These are phyloP conservation scores for Medicago arabica DNA, from an alignment of 306 rosid species.

Conservation along the genomic window DNA sequence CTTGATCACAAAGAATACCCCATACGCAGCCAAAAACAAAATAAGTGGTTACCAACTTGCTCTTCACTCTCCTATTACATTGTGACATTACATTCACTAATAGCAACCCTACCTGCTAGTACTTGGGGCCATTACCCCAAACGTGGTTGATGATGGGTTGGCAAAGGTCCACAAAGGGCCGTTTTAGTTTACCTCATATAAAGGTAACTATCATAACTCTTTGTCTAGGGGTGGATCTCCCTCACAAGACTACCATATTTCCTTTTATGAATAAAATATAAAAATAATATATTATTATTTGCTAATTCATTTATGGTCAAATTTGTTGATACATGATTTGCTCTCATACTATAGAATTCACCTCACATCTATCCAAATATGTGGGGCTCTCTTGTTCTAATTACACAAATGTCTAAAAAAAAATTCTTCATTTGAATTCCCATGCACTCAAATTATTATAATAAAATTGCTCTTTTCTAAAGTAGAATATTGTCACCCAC, in stretches of 20 bases:
- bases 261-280: neutral
- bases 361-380: constrained; percentile 23
- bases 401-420: too few relatives aligned
- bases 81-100: constrained; percentile 31
- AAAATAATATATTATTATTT: neutral
- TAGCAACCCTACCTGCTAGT: constrained; percentile 47
- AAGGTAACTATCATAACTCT: constrained; percentile 50
- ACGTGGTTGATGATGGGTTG: constrained; percentile 44
- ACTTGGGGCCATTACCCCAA: constrained; percentile 35
- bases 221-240: constrained; percentile 3
- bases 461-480: neutral
- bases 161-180: constrained; percentile 43
- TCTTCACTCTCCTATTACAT: constrained; percentile 32
- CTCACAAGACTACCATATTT: neutral
- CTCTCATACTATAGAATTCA: neutral
- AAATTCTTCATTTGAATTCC: constrained; percentile 9
- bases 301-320: neutral
- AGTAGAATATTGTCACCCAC: neutral
- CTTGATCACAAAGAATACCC: constrained; percentile 19
- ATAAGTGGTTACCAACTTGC: constrained; percentile 44
- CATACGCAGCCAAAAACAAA: constrained; percentile 29
- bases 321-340: neutral
- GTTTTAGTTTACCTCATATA: constrained; percentile 46
- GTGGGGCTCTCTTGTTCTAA: constrained; percentile 32
- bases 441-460: constrained; percentile 10